Evolutionary conservation across 257 asterid genomes (phyloP), one percentile per base, ranked within the genome.

Genomic region (Solanum pinnatisectum): DNA sequence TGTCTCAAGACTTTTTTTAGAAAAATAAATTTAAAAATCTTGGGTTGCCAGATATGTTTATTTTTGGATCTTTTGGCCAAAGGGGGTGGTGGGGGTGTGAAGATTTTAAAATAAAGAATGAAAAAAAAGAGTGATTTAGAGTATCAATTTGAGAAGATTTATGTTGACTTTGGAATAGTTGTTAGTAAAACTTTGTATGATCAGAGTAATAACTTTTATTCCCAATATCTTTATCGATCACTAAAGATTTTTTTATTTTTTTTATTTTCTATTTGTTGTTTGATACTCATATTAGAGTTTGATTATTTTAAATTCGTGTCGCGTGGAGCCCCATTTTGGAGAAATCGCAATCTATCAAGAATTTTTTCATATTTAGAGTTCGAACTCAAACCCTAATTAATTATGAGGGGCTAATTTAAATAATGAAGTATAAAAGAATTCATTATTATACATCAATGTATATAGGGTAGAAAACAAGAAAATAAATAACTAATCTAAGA

Each of bases 1-100:
- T 87, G 85, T 81, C 85, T 87, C 73, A 3, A 10, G 76, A 56
- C 88, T 35, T 73, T 73, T 23, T 86, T 42, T 44, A 16, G 63
- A 52, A 52, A 16, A 52, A 16, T 16, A 52, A 52, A 68, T 35
- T 35, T 10, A 5, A 4, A 37, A 37, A 74, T 27, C 23, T 27
- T 44, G 40, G 39, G n/a, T 27, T 79, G 84, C 84, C 65, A 78
- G 84, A 42, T 78, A 42, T 42, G 65, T 25, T 44, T 42, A 27
- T 79, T 30, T 42, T 44, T 56, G 65, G 63, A 56, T 56, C n/a
- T 56, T 56, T 52, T 56, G 9, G 27, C 16, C 27, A 35, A 5
- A 16, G 49, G 40, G 63, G 40, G 8, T 7, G 85, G 63, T 8
- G 5, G 8, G 32, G 16, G 36, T 27, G 13, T 44, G 40, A 10